These are phyloP conservation scores for Phytophthora macrochlamydospora DNA, from an alignment of 352 stramenopile species.

Conservation along the genomic window DNA sequence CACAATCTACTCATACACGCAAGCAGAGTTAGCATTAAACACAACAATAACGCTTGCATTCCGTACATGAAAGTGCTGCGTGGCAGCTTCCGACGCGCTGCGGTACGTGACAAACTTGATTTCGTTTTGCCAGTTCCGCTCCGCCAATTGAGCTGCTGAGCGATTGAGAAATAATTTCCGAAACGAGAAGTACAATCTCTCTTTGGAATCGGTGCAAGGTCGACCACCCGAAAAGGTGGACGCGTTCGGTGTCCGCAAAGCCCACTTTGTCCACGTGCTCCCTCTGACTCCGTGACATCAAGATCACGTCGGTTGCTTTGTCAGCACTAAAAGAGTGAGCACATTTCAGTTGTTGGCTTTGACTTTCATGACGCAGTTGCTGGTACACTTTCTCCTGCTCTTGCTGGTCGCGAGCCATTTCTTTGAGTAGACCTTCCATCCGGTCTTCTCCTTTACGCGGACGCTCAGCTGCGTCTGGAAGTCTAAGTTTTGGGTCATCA, in stretches of 20 bases:
- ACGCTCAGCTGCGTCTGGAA: constrained; percentile 54
- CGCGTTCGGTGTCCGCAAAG: constrained; percentile 26
- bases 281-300: constrained; percentile 44
- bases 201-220: constrained; percentile 42
- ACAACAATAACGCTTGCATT: neutral
- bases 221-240: constrained; percentile 59
- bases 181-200: constrained; percentile 52
- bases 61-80: constrained; percentile 39
- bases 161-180: constrained; percentile 49
- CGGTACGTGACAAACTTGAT: constrained; percentile 52
- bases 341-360: too few species aligned
- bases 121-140: constrained; percentile 52
- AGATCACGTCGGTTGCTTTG: constrained; percentile 44
- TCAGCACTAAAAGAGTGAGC: constrained; percentile 36
- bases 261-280: constrained; percentile 41
- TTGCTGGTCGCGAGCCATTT: constrained; percentile 41
- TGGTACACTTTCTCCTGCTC: constrained; percentile 26
- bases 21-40: constrained; percentile 1
- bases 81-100: constrained; percentile 34
- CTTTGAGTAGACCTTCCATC: constrained; percentile 60
- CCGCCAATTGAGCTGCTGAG: constrained; percentile 40
- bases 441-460: constrained; percentile 57
- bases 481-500: constrained; percentile 52
- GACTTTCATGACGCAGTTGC: constrained; percentile 31
- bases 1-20: constrained; percentile 31